These are phyloP conservation scores for Coemansia sp. DNA, from an alignment of 192 early-diverging fungal genomes.

Conservation along the genomic window DNA sequence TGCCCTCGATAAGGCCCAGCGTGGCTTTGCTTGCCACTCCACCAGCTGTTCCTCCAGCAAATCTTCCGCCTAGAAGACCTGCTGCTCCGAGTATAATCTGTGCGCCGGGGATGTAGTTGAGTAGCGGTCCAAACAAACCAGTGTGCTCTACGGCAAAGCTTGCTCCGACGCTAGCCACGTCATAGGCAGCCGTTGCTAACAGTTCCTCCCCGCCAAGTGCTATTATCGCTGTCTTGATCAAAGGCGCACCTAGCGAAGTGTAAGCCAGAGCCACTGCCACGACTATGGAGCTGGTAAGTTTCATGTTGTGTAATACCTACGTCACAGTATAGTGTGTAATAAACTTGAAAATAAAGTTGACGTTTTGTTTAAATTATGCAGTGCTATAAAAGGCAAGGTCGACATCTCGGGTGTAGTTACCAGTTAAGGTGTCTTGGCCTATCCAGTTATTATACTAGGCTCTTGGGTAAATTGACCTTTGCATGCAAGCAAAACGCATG, in stretches of 20 bases:
- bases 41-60: slow-evolving; percentile 48
- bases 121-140: slow-evolving; percentile 40
- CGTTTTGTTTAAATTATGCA: not conserved
- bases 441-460: not conserved
- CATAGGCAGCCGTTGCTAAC: slow-evolving; percentile 38
- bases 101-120: slow-evolving; percentile 39
- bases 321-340: not conserved
- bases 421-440: not conserved
- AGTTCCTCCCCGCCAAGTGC: slow-evolving; percentile 26
- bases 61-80: slow-evolving; percentile 36
- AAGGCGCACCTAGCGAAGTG: slow-evolving; percentile 22
- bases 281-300: not conserved
- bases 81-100: slow-evolving; percentile 40
- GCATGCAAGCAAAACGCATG: not conserved
- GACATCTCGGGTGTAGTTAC: not conserved
- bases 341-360: not conserved
- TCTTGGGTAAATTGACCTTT: not conserved
- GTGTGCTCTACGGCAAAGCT: slow-evolving; percentile 49
- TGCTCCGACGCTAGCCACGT: slow-evolving; percentile 46
- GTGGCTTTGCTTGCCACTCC: slow-evolving; percentile 34
- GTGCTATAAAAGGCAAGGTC: not conserved
- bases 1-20: slow-evolving; percentile 35
- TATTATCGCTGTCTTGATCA: slow-evolving; percentile 41
- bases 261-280: not conserved
- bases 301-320: slow-evolving; percentile 4